Base-by-base conservation (phyloP, 2,329 filamentous ascomycete species). In the Pyrenophora tritici-repentis region DNA sequence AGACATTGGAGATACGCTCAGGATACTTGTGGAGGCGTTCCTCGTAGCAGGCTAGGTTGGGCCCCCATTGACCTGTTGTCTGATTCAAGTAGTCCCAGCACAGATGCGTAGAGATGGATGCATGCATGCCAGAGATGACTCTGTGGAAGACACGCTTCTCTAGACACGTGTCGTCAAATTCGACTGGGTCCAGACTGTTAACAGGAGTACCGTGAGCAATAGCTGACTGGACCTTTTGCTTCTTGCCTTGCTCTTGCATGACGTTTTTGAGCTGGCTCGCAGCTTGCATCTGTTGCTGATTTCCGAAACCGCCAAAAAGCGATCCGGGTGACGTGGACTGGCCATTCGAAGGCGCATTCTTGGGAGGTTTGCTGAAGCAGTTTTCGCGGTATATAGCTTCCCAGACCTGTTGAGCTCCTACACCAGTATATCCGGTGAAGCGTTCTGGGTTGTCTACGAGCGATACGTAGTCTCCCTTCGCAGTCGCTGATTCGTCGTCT, bases 131-230 rank as follows among this genome's bases (percentile, higher is more conserved):
- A 43, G 91, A 96, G 56, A 99, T 86, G 57, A 99, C 86, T 6
- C 92, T 85, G 76, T 97, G 94, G 73, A 99, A 99, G 32, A 97
- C 94, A n/a, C 94, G 88, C 81, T 99, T 97, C 79, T 99, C 94
- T 18, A 99, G 78, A 67, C 94, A 99, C 69, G 96, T 90, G 62
- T 97, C 92, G 61, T 96, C 91, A 40, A 86, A 81, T 59, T 94
- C 89, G 42, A 93, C 79, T 63, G 83, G 82, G 42, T 85, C 81
- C 40, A 86, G 81, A 41, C 86, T 84, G 1, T 82, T 81, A 3
- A 80, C 80, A 52, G 84, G 80, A 22, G 82, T 80, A 32, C 75
- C 74, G 9, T 76, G 71, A 2, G 76, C 73, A 42, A 78, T 78
- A 44, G 83, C 81, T 45, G 84, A 81, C 59, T 83, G 76, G 47